Base-by-base conservation (phyloP, 2,329 filamentous ascomycete genomes). In the Ophiocordyceps camponoti-rufipedis region DNA sequence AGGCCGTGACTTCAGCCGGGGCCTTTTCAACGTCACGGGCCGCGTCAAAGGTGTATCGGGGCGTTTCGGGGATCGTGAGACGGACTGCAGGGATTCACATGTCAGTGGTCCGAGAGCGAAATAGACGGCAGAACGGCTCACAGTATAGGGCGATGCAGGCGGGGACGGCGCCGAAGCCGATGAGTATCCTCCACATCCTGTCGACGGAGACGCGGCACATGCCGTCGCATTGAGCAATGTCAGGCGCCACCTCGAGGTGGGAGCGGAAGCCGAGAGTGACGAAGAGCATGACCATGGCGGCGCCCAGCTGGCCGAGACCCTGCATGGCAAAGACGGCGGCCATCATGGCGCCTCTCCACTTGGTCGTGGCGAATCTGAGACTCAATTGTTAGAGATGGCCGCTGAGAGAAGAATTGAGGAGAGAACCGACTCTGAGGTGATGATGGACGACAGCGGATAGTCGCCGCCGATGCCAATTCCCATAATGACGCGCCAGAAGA, bases 261-360 rank as follows among this genome's bases (percentile, higher is more conserved):
- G 71, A 64, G 61, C 78, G 82, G 69, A 85, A 87, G 43, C 79
- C 80, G 13, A 78, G 66, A 0, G 80, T 82, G 47, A 83, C 73
- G 54, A 88, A 83, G 42, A 91, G 68, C 59, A 85, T 81, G 50
- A 91, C 70, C 29, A 89, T 74, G 42, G 82, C 82, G 43, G 81
- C 84, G 28, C 69, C 70, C 46, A 91, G 78, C 62, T 91, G 85
- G 18, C 85, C 85, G 44, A 91, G 72, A 51, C 85, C 84, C 60
- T 93, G 85, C 82, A 88, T 89, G 52, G 84, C 82, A 56, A 91
- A 91, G 45, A 91, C 85, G 14, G 82, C 72, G 32, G 77, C 82
- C 80, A 93, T 88, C 80, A 91, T 91, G 51, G 83, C 83, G 52
- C 84, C 85, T 61, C 85, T 70, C 78, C 83, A 88, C 62, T 82